phyloP scores from a whole-genome alignment of 495 filamentous ascomycete species.

The Penicillium dipodomyicola region DNA sequence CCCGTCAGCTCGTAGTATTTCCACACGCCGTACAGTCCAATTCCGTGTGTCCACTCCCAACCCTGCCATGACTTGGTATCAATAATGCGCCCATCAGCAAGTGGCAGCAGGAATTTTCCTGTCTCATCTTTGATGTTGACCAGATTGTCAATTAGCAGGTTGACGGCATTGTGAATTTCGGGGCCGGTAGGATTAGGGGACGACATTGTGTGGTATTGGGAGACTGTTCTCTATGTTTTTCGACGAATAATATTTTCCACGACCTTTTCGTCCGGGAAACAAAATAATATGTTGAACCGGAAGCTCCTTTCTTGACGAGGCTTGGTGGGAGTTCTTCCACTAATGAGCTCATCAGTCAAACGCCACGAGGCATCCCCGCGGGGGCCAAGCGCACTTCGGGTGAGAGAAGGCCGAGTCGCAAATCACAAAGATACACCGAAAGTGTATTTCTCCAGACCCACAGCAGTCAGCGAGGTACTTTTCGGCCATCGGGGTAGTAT shows the following conservation, averaged over 20 bases:
- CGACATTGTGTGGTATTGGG: slow-evolving; percentile 20
- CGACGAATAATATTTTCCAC: not conserved
- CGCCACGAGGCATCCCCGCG: slow-evolving; percentile 17
- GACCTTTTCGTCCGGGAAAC: not conserved
- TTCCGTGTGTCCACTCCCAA: slow-evolving; percentile 82
- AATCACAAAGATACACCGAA: not conserved
- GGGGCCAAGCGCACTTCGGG: slow-evolving; percentile 21
- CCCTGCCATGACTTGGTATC: slow-evolving; percentile 76
- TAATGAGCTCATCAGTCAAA: not conserved
- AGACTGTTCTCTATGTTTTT: not conserved
- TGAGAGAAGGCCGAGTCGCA: slow-evolving; percentile 11
- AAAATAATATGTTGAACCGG: not conserved
- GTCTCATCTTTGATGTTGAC: slow-evolving; percentile 68
- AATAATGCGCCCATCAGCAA: slow-evolving; percentile 68
- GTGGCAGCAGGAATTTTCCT: slow-evolving; percentile 63
- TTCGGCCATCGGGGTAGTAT: slow-evolving; percentile 17
- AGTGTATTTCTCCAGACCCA: not conserved
- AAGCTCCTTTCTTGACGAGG: not conserved
- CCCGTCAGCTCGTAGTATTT: slow-evolving; percentile 68
- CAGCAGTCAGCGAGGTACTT: not conserved
- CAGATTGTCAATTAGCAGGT: slow-evolving; percentile 62
- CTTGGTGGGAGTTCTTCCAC: slow-evolving; percentile 5
- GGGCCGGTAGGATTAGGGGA: slow-evolving; percentile 19
- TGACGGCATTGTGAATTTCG: slow-evolving; percentile 55
- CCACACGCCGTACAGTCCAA: slow-evolving; percentile 75